A percentile compares a stretch with the other conserved stretches of the same genome.
phyloP scores from a whole-genome alignment of 2,329 filamentous ascomycete genomes.

The Metarhizium sp. region DNA sequence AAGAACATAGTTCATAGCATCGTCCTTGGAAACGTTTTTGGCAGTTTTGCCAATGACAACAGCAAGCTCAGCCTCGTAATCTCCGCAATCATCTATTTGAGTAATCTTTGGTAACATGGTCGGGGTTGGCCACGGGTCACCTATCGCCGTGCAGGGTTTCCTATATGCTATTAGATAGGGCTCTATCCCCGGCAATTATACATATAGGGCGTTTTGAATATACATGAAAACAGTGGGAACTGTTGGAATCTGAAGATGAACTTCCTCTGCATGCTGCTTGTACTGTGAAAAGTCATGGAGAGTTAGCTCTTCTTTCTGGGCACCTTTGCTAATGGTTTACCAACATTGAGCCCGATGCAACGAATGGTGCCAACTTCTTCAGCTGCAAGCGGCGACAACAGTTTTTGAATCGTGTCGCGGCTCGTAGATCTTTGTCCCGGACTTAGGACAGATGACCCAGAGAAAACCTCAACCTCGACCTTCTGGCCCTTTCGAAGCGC shows the following conservation, averaged over 20 bases:
- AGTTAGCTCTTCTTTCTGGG: neutral
- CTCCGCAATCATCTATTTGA: constrained; percentile 41
- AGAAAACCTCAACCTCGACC: neutral
- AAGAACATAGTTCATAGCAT: constrained; percentile 50
- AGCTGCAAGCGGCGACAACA: constrained; percentile 35
- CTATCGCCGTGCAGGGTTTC: constrained; percentile 45
- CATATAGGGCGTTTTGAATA: too few relatives aligned
- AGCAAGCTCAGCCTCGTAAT: constrained; percentile 51
- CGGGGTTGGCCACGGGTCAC: constrained; percentile 42
- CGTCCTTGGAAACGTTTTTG: constrained; percentile 44
- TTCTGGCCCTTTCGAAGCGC: neutral
- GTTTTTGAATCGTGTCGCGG: constrained; percentile 26
- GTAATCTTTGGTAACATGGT: constrained; percentile 40
- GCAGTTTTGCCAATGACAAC: constrained; percentile 42
- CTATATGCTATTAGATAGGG: neutral
- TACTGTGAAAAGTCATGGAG: neutral
- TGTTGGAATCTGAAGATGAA: neutral
- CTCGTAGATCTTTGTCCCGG: neutral
- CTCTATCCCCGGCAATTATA: too few relatives aligned
- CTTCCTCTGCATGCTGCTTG: neutral
- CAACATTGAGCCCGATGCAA: constrained; percentile 48
- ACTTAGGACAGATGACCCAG: neutral
- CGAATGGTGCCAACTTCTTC: constrained; percentile 42
- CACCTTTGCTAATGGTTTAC: constrained; percentile 7
- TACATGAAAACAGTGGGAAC: neutral